Base-by-base conservation (phyloP, 805 yeast genomes). In the Blastobotrys mokoenaii region DNA sequence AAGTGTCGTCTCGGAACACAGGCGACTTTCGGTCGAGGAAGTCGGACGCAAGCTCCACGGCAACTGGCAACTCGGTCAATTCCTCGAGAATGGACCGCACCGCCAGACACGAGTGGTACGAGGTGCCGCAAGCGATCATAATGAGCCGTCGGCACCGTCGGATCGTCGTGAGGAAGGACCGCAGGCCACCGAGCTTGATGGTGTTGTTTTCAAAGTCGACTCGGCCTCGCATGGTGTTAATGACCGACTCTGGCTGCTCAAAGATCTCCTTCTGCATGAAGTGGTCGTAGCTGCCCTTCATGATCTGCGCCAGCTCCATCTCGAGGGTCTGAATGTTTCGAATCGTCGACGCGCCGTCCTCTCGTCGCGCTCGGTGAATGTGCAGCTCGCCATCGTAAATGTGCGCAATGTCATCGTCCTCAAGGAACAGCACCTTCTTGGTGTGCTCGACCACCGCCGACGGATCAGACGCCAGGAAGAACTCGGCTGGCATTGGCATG, bases 41-140 rank as follows among this genome's bases (percentile, higher is more conserved):
- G 64, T 89, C 97, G 11, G 96, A 85, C 9, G 96, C 96, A 60
- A 89, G 75, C 64, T 89, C 97, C 33, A 89, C 95, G 38, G 84
- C 70, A 5, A 88, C 96, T 5, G 97, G 97, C 49, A 88, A 84
- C 62, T 90, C 97, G 29, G 96, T 87, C 59, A 93, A 74, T 64
- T 93, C 98, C 69, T 93, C 99, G 63, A 93, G 89, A 52, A 88
- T 82, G 12, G 96, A 84, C 68, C 99, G 80, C 17, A 96, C 90
- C 16, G 98, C 98, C 63, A 93, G 70, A 72, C 99, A 93, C 14
- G 98, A 93, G 69, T 93, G 98, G 64, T 89, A 93, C 0, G 98
- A 93, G 5, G 99, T 93, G 71, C 99, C 99, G 71, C 99, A 93
- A 1, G 98, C 99, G 69, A 93, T 85, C 97, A 93, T 93, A 49